phyloP scores from a whole-genome alignment of 148 eudicot genomes.

The Nyssa sinensis region DNA sequence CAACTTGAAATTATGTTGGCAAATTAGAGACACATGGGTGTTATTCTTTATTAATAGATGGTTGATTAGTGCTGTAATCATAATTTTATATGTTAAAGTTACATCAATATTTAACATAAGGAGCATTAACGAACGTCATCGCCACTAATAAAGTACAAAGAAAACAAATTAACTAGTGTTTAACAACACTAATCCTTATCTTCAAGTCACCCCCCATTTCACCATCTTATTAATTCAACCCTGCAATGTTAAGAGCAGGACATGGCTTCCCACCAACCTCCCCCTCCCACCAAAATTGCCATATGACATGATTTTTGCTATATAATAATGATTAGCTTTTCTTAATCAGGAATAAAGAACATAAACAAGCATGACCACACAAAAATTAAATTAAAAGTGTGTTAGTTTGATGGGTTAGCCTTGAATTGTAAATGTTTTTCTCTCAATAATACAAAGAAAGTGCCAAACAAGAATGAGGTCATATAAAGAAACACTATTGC shows the following conservation, averaged over 20 bases:
- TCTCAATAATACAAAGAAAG: neutral
- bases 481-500: slow-evolving; percentile 12
- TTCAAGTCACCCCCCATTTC: neutral
- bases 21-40: neutral
- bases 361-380: neutral
- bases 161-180: neutral
- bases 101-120: neutral
- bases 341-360: slow-evolving; percentile 3
- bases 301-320: neutral
- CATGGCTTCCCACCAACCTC: neutral
- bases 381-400: neutral
- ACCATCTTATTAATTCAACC: neutral
- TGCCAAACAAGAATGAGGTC: slow-evolving; percentile 9
- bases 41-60: too few species aligned
- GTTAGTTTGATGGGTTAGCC: neutral
- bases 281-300: slow-evolving; percentile 9
- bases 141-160: neutral
- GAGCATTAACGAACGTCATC: neutral
- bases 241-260: neutral
- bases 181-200: slow-evolving; percentile 7
- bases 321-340: neutral
- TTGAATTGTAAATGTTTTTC: neutral
- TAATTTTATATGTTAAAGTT: neutral
- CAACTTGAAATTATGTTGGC: neutral
- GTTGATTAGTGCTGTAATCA: too few species aligned